Conservation (phyloP, 441 rosid genomes). For the Populus hybrid region DNA sequence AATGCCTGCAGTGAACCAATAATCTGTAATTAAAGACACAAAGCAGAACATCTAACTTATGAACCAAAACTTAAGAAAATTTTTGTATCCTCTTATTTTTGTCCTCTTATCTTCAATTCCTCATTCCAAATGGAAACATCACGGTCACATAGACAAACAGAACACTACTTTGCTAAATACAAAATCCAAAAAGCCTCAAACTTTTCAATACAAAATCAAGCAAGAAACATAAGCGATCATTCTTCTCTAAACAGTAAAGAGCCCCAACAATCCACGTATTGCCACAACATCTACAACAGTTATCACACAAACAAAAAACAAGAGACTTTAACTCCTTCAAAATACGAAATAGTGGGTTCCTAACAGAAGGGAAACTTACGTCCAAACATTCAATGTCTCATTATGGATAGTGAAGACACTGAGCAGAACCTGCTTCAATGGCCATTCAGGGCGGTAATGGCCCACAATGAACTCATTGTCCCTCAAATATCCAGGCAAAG, state of each 20-base stretch:
- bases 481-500: conserved; percentile 71
- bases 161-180: too few species aligned
- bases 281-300: background rate
- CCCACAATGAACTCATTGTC: conserved; percentile 82
- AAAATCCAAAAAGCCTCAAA: background rate
- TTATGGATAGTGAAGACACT: conserved; percentile 84
- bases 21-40: conserved; percentile 1
- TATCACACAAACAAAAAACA: background rate
- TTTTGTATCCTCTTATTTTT: too few species aligned
- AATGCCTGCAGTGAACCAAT: conserved; percentile 60
- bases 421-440: conserved; percentile 71
- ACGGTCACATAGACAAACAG: too few species aligned
- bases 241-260: background rate
- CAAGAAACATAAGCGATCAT: background rate
- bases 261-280: background rate
- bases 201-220: background rate
- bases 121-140: too few species aligned
- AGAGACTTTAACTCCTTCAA: background rate
- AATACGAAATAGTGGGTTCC: background rate
- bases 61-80: background rate
- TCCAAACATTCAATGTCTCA: conserved; percentile 93
- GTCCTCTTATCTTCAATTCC: too few species aligned
- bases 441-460: conserved; percentile 90
- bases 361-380: conserved; percentile 47
- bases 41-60: conserved; percentile 2